A percentile compares a stretch with the other conserved stretches of the same genome.
These are phyloP conservation scores for Boeremia exigua DNA, from an alignment of 2,329 filamentous ascomycete genomes.

Conservation along the genomic window DNA sequence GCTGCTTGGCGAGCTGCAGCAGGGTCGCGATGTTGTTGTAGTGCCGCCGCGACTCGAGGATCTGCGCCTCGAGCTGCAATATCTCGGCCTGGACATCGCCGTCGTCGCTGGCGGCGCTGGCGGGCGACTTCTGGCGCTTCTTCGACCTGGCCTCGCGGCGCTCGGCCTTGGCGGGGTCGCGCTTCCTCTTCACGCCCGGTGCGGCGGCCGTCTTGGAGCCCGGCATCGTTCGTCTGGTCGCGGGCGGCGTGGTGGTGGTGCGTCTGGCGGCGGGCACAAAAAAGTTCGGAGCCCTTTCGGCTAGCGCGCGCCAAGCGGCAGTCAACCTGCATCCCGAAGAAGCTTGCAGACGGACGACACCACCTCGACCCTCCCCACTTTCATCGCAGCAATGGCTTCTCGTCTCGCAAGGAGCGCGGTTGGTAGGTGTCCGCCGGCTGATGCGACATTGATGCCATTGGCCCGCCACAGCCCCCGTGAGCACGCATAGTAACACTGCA, in stretches of 20 bases:
- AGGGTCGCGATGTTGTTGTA: constrained; percentile 88
- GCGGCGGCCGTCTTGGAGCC: constrained; percentile 32
- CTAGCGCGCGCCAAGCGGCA: constrained; percentile 33
- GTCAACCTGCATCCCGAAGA: constrained; percentile 33
- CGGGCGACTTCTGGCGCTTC: constrained; percentile 38
- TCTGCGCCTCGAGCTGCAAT: constrained; percentile 76
- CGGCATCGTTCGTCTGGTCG: constrained; percentile 42
- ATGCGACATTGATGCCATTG: constrained; percentile 50
- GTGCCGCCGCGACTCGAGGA: constrained; percentile 84
- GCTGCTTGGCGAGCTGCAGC: constrained; percentile 61
- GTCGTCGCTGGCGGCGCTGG: constrained; percentile 33
- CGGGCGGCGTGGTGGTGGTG: neutral
- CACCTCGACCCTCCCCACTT: constrained; percentile 44
- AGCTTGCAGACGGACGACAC: constrained; percentile 21
- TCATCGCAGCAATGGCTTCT: constrained; percentile 84
- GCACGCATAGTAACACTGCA: constrained; percentile 10
- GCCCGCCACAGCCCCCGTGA: constrained; percentile 37
- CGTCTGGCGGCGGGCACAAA: neutral
- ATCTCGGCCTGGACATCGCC: constrained; percentile 68
- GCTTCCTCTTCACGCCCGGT: constrained; percentile 53
- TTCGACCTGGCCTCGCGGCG: constrained; percentile 50
- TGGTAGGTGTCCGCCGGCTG: constrained; percentile 68
- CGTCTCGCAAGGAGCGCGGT: constrained; percentile 94
- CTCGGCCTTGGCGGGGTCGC: constrained; percentile 41
- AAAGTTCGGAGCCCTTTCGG: constrained; percentile 18